phyloP scores from a whole-genome alignment of 2,329 filamentous ascomycete species.

The Colletotrichum simmondsii region DNA sequence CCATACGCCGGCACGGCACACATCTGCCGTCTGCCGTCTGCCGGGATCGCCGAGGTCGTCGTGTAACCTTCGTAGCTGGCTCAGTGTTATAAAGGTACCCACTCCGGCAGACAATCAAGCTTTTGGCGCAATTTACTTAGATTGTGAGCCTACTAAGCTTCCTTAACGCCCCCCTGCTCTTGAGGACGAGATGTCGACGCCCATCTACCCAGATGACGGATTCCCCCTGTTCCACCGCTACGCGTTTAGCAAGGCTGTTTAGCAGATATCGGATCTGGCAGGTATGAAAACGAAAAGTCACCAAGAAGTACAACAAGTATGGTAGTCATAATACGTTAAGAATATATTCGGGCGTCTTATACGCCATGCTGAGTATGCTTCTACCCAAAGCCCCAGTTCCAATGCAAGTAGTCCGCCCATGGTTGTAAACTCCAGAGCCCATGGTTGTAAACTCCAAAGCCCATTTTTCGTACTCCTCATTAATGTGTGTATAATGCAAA shows the following conservation, averaged over 20 bases:
- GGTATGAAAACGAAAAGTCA: not conserved
- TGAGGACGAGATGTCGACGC: not conserved
- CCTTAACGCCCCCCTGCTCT: no score
- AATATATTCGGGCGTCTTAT: slow-evolving; percentile 14
- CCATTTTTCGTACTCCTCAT: slow-evolving; percentile 18
- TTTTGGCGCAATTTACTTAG: not conserved
- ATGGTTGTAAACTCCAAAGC: not conserved
- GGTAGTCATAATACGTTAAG: slow-evolving; percentile 10
- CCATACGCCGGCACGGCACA: not conserved
- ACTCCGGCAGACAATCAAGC: not conserved
- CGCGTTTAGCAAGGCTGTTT: not conserved
- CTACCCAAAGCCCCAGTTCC: slow-evolving; percentile 3
- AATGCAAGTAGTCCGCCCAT: slow-evolving; percentile 9
- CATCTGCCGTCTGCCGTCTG: not conserved
- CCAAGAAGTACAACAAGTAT: not conserved
- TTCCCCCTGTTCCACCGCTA: not conserved
- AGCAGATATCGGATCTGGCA: not conserved
- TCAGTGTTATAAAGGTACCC: not conserved
- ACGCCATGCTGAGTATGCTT: slow-evolving; percentile 19
- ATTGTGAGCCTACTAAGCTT: not conserved
- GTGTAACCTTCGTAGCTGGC: not conserved
- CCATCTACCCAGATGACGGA: not conserved
- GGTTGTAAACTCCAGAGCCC: not conserved
- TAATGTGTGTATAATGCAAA: slow-evolving; percentile 9
- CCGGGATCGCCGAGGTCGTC: not conserved